Conservation (phyloP, 2,329 filamentous ascomycete species). For the Aureobasidium lini region DNA sequence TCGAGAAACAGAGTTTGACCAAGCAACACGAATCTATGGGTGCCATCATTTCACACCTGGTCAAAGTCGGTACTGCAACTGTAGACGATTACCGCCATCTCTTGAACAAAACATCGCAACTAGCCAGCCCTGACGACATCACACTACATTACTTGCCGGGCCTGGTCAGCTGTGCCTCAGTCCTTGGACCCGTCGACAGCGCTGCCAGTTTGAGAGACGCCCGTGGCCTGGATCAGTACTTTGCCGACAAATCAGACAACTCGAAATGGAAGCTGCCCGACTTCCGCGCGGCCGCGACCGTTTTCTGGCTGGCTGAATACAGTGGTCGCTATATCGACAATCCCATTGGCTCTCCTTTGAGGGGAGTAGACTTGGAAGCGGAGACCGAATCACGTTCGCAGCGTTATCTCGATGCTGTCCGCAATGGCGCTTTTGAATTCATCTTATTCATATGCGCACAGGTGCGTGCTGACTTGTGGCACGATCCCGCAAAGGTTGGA, state of each 20-base stretch:
- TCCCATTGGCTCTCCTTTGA: constrained; percentile 51
- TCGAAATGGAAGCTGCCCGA: constrained; percentile 65
- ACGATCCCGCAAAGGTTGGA: constrained; percentile 75
- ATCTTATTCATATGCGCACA: constrained; percentile 78
- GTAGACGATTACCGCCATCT: constrained; percentile 67
- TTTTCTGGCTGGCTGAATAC: constrained; percentile 91
- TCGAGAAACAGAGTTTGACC: constrained; percentile 70
- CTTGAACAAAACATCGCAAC: constrained; percentile 57
- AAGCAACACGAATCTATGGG: constrained; percentile 86
- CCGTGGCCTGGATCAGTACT: constrained; percentile 58
- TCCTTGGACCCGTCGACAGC: constrained; percentile 71
- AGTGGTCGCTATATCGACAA: constrained; percentile 81
- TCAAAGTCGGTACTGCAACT: constrained; percentile 66
- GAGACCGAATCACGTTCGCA: constrained; percentile 65
- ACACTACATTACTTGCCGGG: constrained; percentile 76
- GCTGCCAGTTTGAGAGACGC: constrained; percentile 60
- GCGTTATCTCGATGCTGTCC: constrained; percentile 53
- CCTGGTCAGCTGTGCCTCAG: constrained; percentile 66
- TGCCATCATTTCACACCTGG: constrained; percentile 68
- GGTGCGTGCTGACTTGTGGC: constrained; percentile 73
- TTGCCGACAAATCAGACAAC: constrained; percentile 60
- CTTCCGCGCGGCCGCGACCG: constrained; percentile 68
- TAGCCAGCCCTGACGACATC: constrained; percentile 69
- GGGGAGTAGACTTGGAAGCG: constrained; percentile 54
- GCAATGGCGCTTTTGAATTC: constrained; percentile 84